Base-by-base conservation (phyloP, 441 rosid species). In the Omphalea diandra region DNA sequence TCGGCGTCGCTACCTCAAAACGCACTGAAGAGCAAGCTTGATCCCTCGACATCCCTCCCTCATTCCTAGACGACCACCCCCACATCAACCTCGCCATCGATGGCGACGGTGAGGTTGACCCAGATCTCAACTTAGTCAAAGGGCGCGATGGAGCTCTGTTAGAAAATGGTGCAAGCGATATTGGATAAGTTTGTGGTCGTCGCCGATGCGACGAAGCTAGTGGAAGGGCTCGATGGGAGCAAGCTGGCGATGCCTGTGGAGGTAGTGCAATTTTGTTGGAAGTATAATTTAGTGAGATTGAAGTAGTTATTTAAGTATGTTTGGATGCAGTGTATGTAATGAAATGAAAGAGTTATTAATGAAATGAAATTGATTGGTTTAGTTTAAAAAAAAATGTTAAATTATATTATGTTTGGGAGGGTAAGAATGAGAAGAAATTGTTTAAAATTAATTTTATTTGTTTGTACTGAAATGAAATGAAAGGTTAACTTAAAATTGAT, bases 91-190 rank as follows among this genome's bases (percentile, higher is more conserved):
- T 94, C 18, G 97, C 98, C 12, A 91, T 94, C 26, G 98, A 94
- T 63, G 98, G 98, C 10, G 98, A 95, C 1, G 98, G 91, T 70
- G 97, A 94, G 79, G 97, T 94, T 10, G 98, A 94, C 77, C 91
- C 97, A 1, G 77, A 77, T 31, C 86, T 94, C 36, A 93, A 94
- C 73, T 72, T 94, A 11, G 98, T 90, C 20, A 94, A 91, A 74
- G 98, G 98, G n/a, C 88, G 98, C 1, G 97, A 97, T 2, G 98
- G 98, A 20, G 97, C 98, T 2, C 79, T 94, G 2, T 73, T 94
- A 22, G 82, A 94, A 91, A 60, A 94, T 91, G 97, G 96, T 91
- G 71, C 97, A 90, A 67, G 89, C 92, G 0, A 97, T 88, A 0
- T 86, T 93, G 1, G 85, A 88, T 38, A 71, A 82, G 65, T 94